Percentiles rank a stretch among this genome's conserved stretches.
Conservation (phyloP, 352 stramenopile genomes). For the Globisporangium rhizosaccharum region DNA sequence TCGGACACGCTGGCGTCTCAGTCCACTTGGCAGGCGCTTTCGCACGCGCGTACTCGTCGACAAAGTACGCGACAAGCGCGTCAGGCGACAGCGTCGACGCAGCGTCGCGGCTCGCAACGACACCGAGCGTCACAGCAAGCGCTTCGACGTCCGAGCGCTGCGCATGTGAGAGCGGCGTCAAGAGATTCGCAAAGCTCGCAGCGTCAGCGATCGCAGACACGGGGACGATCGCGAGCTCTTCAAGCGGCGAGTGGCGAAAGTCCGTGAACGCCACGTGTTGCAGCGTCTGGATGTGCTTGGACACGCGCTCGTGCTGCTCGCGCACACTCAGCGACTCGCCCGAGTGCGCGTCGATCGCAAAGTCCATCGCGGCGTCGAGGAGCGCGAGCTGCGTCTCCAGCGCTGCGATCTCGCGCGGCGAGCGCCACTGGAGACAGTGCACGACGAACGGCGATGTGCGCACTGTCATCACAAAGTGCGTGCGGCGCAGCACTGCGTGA, state of each 20-base stretch:
- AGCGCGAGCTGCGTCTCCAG: conserved; percentile 62
- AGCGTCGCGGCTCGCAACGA: conserved; percentile 36
- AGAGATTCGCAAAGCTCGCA: conserved; percentile 33
- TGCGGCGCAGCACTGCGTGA: conserved; percentile 52
- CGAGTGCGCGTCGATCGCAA: conserved; percentile 84
- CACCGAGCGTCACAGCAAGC: conserved; percentile 39
- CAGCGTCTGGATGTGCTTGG: conserved; percentile 56
- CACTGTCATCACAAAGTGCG: conserved; percentile 44
- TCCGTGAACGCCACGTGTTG: conserved; percentile 59
- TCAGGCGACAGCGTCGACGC: conserved; percentile 22
- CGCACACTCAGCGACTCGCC: conserved; percentile 46
- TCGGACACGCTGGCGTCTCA: conserved; percentile 55
- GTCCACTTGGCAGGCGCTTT: conserved; percentile 21
- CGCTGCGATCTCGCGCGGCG: conserved; percentile 27
- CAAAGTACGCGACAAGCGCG: conserved; percentile 48
- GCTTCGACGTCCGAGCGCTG: conserved; percentile 27
- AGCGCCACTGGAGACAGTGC: conserved; percentile 32
- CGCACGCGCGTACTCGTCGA: conserved; percentile 47
- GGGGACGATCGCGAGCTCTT: conserved; percentile 54
- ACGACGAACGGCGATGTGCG: conserved; percentile 33
- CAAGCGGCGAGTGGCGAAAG: conserved; percentile 38
- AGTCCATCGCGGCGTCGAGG: conserved; percentile 62
- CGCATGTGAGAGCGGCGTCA: conserved; percentile 26
- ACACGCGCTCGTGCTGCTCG: conserved; percentile 44
- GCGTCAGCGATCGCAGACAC: conserved; percentile 43